Conservation (phyloP, 1,284 basidiomycete genomes). For the Cutaneotrichosporon mucoides region DNA sequence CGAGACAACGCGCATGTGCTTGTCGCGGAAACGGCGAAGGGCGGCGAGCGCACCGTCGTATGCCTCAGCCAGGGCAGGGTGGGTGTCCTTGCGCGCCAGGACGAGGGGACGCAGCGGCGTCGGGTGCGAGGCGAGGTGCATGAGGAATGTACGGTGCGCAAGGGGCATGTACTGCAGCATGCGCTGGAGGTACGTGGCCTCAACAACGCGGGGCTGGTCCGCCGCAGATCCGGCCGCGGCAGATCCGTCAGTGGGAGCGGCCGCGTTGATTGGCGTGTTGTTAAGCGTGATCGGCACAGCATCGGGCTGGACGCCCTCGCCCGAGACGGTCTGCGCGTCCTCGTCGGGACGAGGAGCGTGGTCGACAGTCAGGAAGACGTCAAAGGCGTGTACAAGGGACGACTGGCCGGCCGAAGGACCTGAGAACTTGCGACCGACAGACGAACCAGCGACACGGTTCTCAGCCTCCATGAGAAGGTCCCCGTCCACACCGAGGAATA, state of each 20-base stretch:
- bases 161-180: slow-evolving; percentile 90
- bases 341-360: slow-evolving; percentile 50
- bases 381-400: slow-evolving; percentile 79
- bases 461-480: slow-evolving; percentile 54
- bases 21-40: slow-evolving; percentile 76
- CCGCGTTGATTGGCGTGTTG: slow-evolving; percentile 3
- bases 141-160: slow-evolving; percentile 82
- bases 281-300: slow-evolving; percentile 11
- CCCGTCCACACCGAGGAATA: slow-evolving; percentile 69
- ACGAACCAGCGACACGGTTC: slow-evolving; percentile 18
- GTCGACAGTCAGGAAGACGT: slow-evolving; percentile 70
- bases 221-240: background rate
- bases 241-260: background rate
- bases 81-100: slow-evolving; percentile 32
- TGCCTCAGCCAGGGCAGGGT: slow-evolving; percentile 54
- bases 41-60: slow-evolving; percentile 71
- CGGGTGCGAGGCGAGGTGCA: slow-evolving; percentile 66
- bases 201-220: slow-evolving; percentile 38
- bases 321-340: slow-evolving; percentile 3
- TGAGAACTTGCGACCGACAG: slow-evolving; percentile 57
- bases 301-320: slow-evolving; percentile 8
- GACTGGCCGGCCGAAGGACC: slow-evolving; percentile 91
- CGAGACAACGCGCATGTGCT: slow-evolving; percentile 80
- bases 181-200: slow-evolving; percentile 63
- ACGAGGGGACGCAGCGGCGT: slow-evolving; percentile 55